Conservation (phyloP, 2,329 filamentous ascomycete genomes). For the Aureobasidium sp. region DNA sequence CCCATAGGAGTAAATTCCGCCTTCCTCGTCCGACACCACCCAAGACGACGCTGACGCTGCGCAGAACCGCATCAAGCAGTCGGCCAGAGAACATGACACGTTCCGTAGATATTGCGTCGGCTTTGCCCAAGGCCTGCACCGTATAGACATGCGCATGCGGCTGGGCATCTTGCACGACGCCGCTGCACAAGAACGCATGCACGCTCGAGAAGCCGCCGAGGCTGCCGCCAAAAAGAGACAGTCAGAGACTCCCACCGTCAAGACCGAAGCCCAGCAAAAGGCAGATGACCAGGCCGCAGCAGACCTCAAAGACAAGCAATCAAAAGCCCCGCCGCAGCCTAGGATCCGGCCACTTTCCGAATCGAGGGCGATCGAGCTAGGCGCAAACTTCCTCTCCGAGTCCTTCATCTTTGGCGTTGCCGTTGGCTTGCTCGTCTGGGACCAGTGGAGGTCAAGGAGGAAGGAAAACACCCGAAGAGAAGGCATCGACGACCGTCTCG, state of each 20-base stretch:
- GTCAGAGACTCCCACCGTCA: slow-evolving; percentile 50
- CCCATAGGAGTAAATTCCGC: slow-evolving; percentile 51
- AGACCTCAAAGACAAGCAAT: slow-evolving; percentile 37
- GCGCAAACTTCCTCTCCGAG: slow-evolving; percentile 63
- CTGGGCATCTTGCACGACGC: slow-evolving; percentile 58
- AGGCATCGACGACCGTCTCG: slow-evolving; percentile 53
- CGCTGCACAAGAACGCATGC: slow-evolving; percentile 47
- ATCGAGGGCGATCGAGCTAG: slow-evolving; percentile 61
- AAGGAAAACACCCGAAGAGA: slow-evolving; percentile 56
- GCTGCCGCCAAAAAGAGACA: slow-evolving; percentile 45
- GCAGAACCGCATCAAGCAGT: slow-evolving; percentile 60
- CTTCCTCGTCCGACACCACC: no score
- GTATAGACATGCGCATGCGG: slow-evolving; percentile 61
- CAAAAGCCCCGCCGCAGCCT: slow-evolving; percentile 38
- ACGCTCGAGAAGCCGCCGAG: slow-evolving; percentile 47
- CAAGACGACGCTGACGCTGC: slow-evolving; percentile 5
- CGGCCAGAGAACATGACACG: slow-evolving; percentile 61
- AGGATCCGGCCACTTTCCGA: slow-evolving; percentile 59
- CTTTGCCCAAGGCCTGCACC: slow-evolving; percentile 58
- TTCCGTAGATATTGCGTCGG: slow-evolving; percentile 56
- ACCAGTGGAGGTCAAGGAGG: slow-evolving; percentile 53
- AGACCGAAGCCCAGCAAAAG: slow-evolving; percentile 53
- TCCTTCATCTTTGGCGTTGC: slow-evolving; percentile 60
- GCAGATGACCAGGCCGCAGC: slow-evolving; percentile 47
- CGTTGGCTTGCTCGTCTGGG: slow-evolving; percentile 55